phyloP scores from a whole-genome alignment of 139 green algal species.

The Coelastrella sp. region DNA sequence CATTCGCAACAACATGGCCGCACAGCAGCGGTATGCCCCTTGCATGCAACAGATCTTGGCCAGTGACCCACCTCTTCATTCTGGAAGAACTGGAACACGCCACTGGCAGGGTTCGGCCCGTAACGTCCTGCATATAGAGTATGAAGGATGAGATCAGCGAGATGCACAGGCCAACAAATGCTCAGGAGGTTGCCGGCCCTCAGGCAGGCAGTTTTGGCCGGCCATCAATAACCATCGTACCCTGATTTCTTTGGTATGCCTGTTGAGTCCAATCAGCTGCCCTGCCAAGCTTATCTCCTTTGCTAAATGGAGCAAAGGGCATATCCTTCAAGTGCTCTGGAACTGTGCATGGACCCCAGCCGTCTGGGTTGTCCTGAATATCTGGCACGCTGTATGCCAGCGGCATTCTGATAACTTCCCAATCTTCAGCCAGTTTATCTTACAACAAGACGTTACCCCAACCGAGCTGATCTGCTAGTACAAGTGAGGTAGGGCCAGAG shows the following conservation, averaged over 20 bases:
- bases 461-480: background rate
- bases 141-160: background rate
- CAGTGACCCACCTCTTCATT: slow-evolving; percentile 85
- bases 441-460: background rate
- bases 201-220: background rate
- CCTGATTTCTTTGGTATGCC: slow-evolving; percentile 62
- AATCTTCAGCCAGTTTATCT: slow-evolving; percentile 28
- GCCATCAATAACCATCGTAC: slow-evolving; percentile 39
- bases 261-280: slow-evolving; percentile 72
- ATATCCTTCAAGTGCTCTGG: slow-evolving; percentile 91
- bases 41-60: background rate
- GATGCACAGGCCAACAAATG: background rate
- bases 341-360: slow-evolving; percentile 57
- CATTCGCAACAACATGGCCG: background rate
- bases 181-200: background rate
- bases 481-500: background rate
- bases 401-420: slow-evolving; percentile 46
- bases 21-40: background rate
- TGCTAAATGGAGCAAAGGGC: slow-evolving; percentile 95
- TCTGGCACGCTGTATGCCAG: slow-evolving; percentile 75
- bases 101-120: slow-evolving; percentile 38
- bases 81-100: slow-evolving; percentile 97
- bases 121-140: background rate
- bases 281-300: slow-evolving; percentile 91
- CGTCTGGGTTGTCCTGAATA: slow-evolving; percentile 87